Evolutionary conservation across 345 rosid species (phyloP), one percentile per base, ranked within the genome.

Genomic region (Gossypium raimondii): DNA sequence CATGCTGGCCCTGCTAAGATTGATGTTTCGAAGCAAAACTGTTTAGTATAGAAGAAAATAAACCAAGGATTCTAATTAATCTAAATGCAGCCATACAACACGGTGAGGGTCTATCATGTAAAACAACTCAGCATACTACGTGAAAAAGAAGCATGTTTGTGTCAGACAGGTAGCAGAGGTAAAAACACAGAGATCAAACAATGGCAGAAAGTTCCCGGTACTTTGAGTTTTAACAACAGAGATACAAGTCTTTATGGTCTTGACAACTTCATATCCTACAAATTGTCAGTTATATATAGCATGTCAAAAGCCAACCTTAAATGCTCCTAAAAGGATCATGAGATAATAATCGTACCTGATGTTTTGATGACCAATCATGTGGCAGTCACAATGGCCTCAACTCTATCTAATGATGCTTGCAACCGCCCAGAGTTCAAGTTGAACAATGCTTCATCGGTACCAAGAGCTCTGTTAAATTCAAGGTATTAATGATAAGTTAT

Each of bases 341-440:
- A 18, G 64, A 67, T 7, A 41, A 57, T 25, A 50, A 50, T 25
- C 13, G 34, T 76, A 80, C 77, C 74, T 76, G 65, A 10, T 58
- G 43, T 25, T 44, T 47, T 38, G 44, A 70, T n/a, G 25, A 17
- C 17, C 25, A 43, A 51, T 84, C 78, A 73, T 20, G 75, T 78
- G 76, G 88, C 87, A 34, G 90, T 89, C 64, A 89, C 17, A 78
- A 94, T 89, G 57, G 93, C 84, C 81, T 92, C 97, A 66, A 94
- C 85, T 86, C 97, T 84, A 75, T 94, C 97, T 2, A 92, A 81
- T 2, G 98, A 91, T 43, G 98, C 98, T 64, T 88, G 86, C 84
- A 94, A 83, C 59, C 84, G 72, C 71, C 97, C 98, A 0, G 97
- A 82, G 82, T 82, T 79, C 97, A 92, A 83, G 86, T 92, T 92